phyloP scores from a whole-genome alignment of 2,329 filamentous ascomycete species.

The Aspergillaceae sp. region DNA sequence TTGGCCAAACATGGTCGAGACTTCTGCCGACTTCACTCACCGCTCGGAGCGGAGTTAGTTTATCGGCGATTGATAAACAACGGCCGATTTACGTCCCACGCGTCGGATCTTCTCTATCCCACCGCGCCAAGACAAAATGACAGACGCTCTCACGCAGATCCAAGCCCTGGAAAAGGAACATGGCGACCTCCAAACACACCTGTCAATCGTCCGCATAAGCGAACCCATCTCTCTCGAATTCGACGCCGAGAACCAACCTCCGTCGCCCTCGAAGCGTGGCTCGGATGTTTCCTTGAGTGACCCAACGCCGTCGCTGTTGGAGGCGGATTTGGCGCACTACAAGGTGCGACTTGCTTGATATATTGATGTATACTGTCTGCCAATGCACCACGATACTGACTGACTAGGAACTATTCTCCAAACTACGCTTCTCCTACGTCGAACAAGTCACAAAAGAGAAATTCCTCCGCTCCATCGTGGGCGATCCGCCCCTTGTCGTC shows the following conservation, averaged over 20 bases:
- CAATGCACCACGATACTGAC: background rate
- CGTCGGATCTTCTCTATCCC: no score
- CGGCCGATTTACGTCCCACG: no score
- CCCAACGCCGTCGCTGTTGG: conserved; percentile 65
- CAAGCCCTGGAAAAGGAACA: conserved; percentile 33
- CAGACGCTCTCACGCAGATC: conserved; percentile 35
- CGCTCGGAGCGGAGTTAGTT: conserved; percentile 2
- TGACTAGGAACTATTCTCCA: conserved; percentile 72
- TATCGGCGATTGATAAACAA: background rate
- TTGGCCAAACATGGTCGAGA: no score
- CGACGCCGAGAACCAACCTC: conserved; percentile 15
- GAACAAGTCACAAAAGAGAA: conserved; percentile 99
- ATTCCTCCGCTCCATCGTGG: conserved; percentile 86
- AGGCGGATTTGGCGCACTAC: conserved; percentile 81
- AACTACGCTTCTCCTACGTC: conserved; percentile 92
- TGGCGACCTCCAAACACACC: conserved; percentile 41
- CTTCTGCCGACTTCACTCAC: conserved; percentile 4
- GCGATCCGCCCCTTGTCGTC: conserved; percentile 79
- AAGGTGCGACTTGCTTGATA: conserved; percentile 41
- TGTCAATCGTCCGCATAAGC: conserved; percentile 68
- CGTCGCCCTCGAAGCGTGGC: conserved; percentile 44
- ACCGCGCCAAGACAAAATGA: no score
- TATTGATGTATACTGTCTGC: no score
- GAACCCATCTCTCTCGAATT: conserved; percentile 55
- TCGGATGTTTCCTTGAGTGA: conserved; percentile 67